Base-by-base conservation (phyloP, 305 asterid genomes). In the Plantago lanceolata region DNA sequence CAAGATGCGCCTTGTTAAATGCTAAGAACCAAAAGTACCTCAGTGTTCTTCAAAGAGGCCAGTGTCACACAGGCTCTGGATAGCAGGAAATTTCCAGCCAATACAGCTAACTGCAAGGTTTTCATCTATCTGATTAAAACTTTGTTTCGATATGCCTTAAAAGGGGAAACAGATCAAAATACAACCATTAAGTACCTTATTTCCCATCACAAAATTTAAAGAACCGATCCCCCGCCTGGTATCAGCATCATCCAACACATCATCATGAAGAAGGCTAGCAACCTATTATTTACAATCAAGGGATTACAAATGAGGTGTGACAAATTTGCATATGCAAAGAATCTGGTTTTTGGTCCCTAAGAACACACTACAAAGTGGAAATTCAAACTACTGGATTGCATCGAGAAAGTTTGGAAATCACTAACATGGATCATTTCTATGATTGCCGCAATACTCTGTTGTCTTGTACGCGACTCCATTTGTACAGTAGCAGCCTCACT, bases 201-300 rank as follows among this genome's bases (percentile, higher is more conserved):
- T 89, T 65, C 98, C 96, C 98, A 92, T 85, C 64, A 85, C 88
- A 70, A 61, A 85, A 70, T 92, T 92, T 71, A 92, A 71, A 29
- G 98, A 89, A 71, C 88, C 86, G 52, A 92, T 79, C 53, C 98
- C 98, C 43, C 98, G 82, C 73, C 96, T 85, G n/a, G 96, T 87
- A 63, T 89, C 96, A 49, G 98, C 98, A 71, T 92, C 98, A 84
- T 89, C 98, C 80, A 92, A 74, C 73, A 92, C 96, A 57, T 92
- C 98, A 75, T 92, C 96, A 76, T 92, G 98, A 60, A 92, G 98
- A 75, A 92, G 94, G 81, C 98, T 92, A 52, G 98, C 96, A 61
- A 92, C 96, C 98, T 92, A 68, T 61, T 17, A 66, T 43, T 57
- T 3, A 24, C 28, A 24, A 24, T 24, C 28, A 24, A 24, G 3